Conservation (phyloP, 306 rosid genomes). For the Trifolium subterraneum region DNA sequence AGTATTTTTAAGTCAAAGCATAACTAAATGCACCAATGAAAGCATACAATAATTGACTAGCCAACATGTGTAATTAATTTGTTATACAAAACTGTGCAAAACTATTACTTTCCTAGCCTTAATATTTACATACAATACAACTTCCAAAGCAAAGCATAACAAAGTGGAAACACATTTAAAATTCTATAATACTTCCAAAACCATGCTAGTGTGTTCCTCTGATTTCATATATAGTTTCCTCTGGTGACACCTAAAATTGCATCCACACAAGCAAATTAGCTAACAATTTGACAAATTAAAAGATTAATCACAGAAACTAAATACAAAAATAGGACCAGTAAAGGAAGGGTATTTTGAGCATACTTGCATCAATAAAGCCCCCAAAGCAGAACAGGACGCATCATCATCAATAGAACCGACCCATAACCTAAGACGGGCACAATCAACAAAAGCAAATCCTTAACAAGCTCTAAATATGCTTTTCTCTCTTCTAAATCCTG, state of each 20-base stretch:
- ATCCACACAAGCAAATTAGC: slow-evolving; percentile 41
- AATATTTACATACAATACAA: slow-evolving; percentile 26
- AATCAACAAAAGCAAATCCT: slow-evolving; percentile 96
- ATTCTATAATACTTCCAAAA: slow-evolving; percentile 15
- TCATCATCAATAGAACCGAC: slow-evolving; percentile 84
- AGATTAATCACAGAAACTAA: slow-evolving; percentile 29
- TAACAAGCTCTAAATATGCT: too few species aligned
- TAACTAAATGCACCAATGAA: slow-evolving; percentile 22
- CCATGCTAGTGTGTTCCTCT: slow-evolving; percentile 47
- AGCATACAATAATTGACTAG: slow-evolving; percentile 1
- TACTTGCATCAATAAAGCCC: slow-evolving; percentile 93
- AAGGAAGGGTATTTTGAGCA: slow-evolving; percentile 43
- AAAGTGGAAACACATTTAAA: slow-evolving; percentile 31
- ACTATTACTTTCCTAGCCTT: slow-evolving; percentile 22
- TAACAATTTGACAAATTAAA: slow-evolving; percentile 33
- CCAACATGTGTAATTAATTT: slow-evolving; percentile 22
- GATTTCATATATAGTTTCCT: slow-evolving; percentile 77
- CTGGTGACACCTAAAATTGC: slow-evolving; percentile 86
- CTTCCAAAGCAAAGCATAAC: slow-evolving; percentile 27
- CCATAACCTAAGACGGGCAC: slow-evolving; percentile 92
- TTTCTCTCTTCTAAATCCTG: too few species aligned
- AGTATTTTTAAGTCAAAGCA: slow-evolving; percentile 11
- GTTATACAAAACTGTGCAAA: slow-evolving; percentile 25
- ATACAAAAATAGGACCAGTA: slow-evolving; percentile 24
- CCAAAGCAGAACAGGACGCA: slow-evolving; percentile 84